These are phyloP conservation scores for Zygnema cylindricum DNA, from an alignment of 139 green algal genomes.

Conservation along the genomic window DNA sequence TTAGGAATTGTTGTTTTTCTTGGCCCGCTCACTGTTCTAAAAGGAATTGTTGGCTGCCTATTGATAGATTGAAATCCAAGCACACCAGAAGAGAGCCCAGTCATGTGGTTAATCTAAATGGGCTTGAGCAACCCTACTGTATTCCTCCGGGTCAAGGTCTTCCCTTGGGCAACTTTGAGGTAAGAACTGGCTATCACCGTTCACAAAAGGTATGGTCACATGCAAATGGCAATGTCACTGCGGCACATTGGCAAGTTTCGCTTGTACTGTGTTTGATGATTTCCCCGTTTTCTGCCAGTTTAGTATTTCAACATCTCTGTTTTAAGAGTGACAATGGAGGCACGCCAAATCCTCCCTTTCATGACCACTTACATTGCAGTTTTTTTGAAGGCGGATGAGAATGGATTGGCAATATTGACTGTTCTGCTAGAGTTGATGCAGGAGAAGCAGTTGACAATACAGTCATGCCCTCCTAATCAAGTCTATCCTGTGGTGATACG, in stretches of 20 bases:
- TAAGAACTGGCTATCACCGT: too few species aligned
- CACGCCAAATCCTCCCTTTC: neutral
- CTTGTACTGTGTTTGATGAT: neutral
- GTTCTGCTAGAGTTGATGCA: too few species aligned
- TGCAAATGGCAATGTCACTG: too few species aligned
- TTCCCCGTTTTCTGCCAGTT: neutral
- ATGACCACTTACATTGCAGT: neutral
- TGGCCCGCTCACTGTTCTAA: neutral
- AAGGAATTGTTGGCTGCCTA: neutral
- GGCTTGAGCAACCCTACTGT: conserved; percentile 25
- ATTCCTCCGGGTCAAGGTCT: conserved; percentile 11
- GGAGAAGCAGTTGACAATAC: conserved; percentile 15
- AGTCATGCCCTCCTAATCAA: neutral
- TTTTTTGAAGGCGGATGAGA: neutral
- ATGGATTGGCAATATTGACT: neutral
- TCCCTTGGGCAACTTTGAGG: conserved; percentile 13
- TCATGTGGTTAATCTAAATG: conserved; percentile 5
- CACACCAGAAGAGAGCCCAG: conserved; percentile 20
- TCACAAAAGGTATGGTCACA: too few species aligned
- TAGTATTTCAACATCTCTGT: neutral
- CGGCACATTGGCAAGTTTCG: neutral
- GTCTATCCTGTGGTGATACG: conserved; percentile 15
- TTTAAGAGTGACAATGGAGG: neutral
- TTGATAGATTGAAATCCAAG: conserved; percentile 27
- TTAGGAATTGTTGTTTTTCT: too few species aligned